Percentiles rank a stretch among this genome's conserved stretches.
Evolutionary conservation across 2,329 filamentous ascomycete species (phyloP).

Genomic region (Aspergillus pseudonomiae): DNA sequence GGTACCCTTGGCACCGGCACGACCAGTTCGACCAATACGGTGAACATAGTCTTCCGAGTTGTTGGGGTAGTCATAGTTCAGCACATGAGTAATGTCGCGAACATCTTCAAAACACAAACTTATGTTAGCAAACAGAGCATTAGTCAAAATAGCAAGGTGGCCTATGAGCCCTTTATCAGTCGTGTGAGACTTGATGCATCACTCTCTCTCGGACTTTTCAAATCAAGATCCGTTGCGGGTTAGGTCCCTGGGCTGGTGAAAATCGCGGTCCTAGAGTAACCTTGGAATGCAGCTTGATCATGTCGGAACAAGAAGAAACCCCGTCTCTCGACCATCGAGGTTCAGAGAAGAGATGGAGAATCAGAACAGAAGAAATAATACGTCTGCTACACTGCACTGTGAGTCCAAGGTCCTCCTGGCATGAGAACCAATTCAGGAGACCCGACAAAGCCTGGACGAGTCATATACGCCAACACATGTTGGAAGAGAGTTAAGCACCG

Average conservation of each 20-base stretch:
- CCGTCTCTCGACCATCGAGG: conserved; percentile 71
- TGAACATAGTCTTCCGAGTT: conserved; percentile 74
- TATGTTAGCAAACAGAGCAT: conserved; percentile 75
- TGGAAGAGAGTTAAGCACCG: conserved; percentile 86
- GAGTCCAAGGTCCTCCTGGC: conserved; percentile 85
- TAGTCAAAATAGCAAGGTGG: conserved; percentile 46
- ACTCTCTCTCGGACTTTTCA: conserved; percentile 59
- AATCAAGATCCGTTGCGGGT: conserved; percentile 44
- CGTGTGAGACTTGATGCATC: conserved; percentile 64
- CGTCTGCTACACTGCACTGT: conserved; percentile 71
- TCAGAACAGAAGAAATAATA: conserved; percentile 58
- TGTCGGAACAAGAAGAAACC: conserved; percentile 59
- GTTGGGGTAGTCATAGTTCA: conserved; percentile 99
- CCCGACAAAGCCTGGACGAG: conserved; percentile 84
- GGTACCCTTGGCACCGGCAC: conserved; percentile 84
- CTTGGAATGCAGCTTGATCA: conserved; percentile 78
- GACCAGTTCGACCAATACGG: conserved; percentile 69
- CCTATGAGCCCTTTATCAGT: conserved; percentile 57
- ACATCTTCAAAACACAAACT: conserved; percentile 79
- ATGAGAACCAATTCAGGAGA: conserved; percentile 75
- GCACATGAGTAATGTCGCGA: conserved; percentile 99
- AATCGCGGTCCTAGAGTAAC: conserved; percentile 67
- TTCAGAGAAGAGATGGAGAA: conserved; percentile 71
- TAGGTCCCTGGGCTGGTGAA: conserved; percentile 57
- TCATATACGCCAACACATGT: conserved; percentile 85